phyloP scores from a whole-genome alignment of 2,329 filamentous ascomycete genomes.

The Monilinia vaccinii-corymbosi region DNA sequence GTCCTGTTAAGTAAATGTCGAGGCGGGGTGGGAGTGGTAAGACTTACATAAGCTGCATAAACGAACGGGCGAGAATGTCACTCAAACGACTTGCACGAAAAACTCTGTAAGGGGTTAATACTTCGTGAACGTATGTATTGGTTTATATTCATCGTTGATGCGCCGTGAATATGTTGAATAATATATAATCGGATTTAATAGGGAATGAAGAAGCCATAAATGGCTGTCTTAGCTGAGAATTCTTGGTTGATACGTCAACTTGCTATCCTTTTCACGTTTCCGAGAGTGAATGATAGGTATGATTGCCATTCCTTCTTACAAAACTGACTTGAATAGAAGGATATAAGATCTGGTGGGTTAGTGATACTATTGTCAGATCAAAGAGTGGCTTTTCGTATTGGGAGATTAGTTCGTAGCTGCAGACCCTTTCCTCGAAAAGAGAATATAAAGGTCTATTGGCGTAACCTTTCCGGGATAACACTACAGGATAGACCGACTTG shows the following conservation, averaged over 20 bases:
- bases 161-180: not conserved
- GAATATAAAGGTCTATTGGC: not conserved
- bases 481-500: no score
- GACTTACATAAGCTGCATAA: not conserved
- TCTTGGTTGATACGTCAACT: not conserved
- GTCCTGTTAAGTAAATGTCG: not conserved
- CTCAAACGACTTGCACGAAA: not conserved
- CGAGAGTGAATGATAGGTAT: not conserved
- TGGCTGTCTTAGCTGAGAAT: not conserved
- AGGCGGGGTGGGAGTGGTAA: not conserved
- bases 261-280: not conserved
- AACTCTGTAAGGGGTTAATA: not conserved
- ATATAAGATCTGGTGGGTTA: no score
- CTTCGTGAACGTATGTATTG: not conserved
- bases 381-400: not conserved
- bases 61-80: not conserved
- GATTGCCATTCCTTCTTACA: not conserved
- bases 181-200: not conserved
- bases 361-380: not conserved
- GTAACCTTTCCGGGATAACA: not conserved
- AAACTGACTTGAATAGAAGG: not conserved
- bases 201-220: not conserved
- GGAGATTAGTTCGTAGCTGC: not conserved
- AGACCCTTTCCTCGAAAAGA: not conserved
- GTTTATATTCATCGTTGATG: not conserved